These are phyloP conservation scores for Angomonas ambiguus DNA, from an alignment of 208 protist genomes.

Conservation along the genomic window DNA sequence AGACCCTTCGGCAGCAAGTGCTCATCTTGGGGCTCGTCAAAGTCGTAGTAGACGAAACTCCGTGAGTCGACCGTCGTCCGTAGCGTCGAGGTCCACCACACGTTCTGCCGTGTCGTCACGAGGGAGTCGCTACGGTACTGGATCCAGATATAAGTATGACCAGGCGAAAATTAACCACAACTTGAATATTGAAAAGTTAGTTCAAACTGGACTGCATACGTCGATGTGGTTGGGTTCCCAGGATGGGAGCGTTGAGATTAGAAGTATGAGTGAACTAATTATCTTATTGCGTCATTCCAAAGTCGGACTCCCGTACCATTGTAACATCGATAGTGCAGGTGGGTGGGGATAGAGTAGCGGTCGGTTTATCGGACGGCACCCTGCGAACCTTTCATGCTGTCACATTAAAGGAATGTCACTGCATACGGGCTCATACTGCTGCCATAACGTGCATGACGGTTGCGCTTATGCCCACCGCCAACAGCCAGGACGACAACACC, in stretches of 20 bases:
- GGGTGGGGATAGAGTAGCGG: constrained; percentile 47
- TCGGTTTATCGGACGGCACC: constrained; percentile 45
- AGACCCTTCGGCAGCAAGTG: background rate
- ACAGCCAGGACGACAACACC: constrained; percentile 1
- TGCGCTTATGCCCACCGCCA: constrained; percentile 7
- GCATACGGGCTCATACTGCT: constrained; percentile 20
- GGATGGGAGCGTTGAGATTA: constrained; percentile 67
- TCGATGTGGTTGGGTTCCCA: constrained; percentile 50
- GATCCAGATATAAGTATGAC: background rate
- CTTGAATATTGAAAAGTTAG: constrained; percentile 24
- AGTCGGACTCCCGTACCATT: constrained; percentile 11
- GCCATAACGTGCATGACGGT: constrained; percentile 51
- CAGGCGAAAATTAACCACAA: constrained; percentile 13
- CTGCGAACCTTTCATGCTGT: constrained; percentile 44
- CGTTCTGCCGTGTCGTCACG: background rate
- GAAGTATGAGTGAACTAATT: constrained; percentile 34
- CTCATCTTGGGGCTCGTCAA: background rate
- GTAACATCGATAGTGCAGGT: constrained; percentile 56
- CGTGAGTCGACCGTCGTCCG: background rate
- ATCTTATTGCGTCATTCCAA: constrained; percentile 29
- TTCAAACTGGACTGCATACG: constrained; percentile 28
- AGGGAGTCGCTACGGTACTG: background rate
- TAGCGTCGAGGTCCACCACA: background rate
- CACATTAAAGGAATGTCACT: constrained; percentile 19
- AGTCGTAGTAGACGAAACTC: background rate